A percentile compares a stretch with the other conserved stretches of the same genome.
phyloP scores from a whole-genome alignment of 129 eudicot genomes.

The Apium graveolens region DNA sequence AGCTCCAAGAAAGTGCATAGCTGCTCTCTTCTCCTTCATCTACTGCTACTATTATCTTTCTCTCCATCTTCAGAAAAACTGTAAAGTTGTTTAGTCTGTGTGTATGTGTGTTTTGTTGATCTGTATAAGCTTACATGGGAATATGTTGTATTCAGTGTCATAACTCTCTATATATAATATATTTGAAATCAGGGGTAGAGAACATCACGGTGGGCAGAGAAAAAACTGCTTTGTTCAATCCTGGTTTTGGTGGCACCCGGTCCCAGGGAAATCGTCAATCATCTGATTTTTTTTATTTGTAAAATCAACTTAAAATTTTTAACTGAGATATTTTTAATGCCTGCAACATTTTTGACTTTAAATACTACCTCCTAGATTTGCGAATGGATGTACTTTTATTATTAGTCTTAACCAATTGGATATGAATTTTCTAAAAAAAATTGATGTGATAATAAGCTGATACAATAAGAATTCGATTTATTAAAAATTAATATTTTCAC shows the following conservation, averaged over 20 bases:
- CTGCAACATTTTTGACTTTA: no score
- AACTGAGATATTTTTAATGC: no score
- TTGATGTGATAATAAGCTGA: no score
- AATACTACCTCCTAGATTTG: no score
- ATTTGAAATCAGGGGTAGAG: neutral
- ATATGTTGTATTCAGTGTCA: neutral
- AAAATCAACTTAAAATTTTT: no score
- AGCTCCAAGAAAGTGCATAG: slow-evolving; percentile 77
- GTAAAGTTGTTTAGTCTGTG: neutral
- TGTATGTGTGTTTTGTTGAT: neutral
- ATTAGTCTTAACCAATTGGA: no score
- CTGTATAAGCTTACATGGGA: neutral
- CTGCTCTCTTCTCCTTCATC: slow-evolving; percentile 74
- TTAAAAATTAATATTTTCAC: no score
- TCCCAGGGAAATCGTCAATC: neutral
- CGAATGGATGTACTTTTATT: no score
- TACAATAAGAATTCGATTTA: no score
- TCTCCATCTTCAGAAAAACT: slow-evolving; percentile 3
- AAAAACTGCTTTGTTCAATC: neutral
- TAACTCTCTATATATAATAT: no score
- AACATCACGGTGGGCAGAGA: neutral
- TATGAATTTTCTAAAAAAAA: no score
- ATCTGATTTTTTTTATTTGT: no score
- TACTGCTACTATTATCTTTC: slow-evolving; percentile 66
- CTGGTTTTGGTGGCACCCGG: neutral